Base-by-base conservation (phyloP, 225 moss, liverwort and hornwort species). In the Polytrichum formosum region DNA sequence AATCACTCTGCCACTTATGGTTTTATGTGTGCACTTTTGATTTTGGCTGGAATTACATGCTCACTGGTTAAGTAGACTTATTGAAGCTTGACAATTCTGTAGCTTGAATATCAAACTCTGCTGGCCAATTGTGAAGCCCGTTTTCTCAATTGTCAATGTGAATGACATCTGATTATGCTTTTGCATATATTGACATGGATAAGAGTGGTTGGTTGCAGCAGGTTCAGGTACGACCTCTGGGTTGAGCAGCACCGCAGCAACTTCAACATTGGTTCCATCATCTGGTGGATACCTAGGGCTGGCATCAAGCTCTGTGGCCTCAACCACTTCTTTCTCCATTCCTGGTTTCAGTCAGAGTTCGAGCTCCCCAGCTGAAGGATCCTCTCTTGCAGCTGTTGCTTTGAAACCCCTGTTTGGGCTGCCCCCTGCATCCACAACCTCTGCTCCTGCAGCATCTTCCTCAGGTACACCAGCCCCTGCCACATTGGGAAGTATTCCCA, bases 371-470 rank as follows among this genome's bases (percentile, higher is more conserved):
- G 66, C 73, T 30, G 76, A 72, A 23, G 75, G 26, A 4, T 64
- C 53, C 3, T 18, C 72, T 53, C 25, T 53, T 53, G 26, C 53
- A 13, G 63, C 54, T 6, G 70, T 75, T 21, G 70, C 54, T 75
- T 30, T 65, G 18, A 71, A 81, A 61, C 72, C 81, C 61, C 35
- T 79, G 64, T 84, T 84, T 77, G 87, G 84, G 33, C 67, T 79
- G 70, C 74, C 81, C 64, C 77, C 76, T 72, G 13, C 73, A 28
- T 59, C 86, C 53, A 72, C 76, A 64, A 76, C 84, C 58, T 77
- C 87, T 7, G 31, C 62, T 68, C 77, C 81, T 70, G 70, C 79
- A 53, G 73, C 55, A 8, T 56, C 74, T 29, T 74, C 63, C 2
- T 63, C 79, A 28, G 18, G 63, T 59, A 67, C 77, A 23, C 58